Evolutionary conservation across 768 basidiomycete species (phyloP).

Genomic region (Hortiboletus flavorubellus): DNA sequence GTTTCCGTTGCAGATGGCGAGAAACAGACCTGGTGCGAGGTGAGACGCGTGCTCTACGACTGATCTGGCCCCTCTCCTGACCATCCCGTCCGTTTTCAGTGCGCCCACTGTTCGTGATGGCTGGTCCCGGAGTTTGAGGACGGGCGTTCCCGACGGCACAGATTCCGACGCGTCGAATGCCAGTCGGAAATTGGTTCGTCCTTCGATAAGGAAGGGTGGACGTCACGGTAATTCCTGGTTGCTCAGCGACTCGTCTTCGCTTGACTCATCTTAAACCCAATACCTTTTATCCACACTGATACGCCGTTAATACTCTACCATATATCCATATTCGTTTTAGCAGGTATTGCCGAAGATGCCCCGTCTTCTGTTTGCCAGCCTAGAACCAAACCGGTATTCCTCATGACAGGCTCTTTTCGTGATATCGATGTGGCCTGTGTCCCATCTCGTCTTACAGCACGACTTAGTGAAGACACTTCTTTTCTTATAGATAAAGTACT

Average conservation of each 20-base stretch:
- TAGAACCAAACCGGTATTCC: too few species aligned
- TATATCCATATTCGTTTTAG: too few species aligned
- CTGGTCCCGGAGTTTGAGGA: slow-evolving; percentile 15
- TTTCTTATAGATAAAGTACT: too few species aligned
- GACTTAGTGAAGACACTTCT: too few species aligned
- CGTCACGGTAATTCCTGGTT: slow-evolving; percentile 11
- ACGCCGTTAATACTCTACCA: too few species aligned
- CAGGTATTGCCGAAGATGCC: too few species aligned
- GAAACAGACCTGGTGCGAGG: slow-evolving; percentile 12
- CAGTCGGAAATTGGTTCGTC: slow-evolving; percentile 1
- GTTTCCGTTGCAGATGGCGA: slow-evolving; percentile 21
- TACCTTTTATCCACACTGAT: too few species aligned
- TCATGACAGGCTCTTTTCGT: too few species aligned
- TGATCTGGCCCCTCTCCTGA: background rate
- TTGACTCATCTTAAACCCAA: slow-evolving; percentile 2
- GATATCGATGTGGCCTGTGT: too few species aligned
- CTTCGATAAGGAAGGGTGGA: background rate
- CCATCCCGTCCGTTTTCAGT: background rate
- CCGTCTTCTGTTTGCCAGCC: too few species aligned
- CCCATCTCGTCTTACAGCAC: too few species aligned
- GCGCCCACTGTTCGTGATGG: background rate
- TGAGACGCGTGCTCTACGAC: slow-evolving; percentile 1
- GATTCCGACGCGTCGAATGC: slow-evolving; percentile 23
- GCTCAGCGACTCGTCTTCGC: slow-evolving; percentile 1
- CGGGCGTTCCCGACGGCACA: background rate